Conservation (phyloP, 441 rosid species). For the Corymbia citriodora region DNA sequence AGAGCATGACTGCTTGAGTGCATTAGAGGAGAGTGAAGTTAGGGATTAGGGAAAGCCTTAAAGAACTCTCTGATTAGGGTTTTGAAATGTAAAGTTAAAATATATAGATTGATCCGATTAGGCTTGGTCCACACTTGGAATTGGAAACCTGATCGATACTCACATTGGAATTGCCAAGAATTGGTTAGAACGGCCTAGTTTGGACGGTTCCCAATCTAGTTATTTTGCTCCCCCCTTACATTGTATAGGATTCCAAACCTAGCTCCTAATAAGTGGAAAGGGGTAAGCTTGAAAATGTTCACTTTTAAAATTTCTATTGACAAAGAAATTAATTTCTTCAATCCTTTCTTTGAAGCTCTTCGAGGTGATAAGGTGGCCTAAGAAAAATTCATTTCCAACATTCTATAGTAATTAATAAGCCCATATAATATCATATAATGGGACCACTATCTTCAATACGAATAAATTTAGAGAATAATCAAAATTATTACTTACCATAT, state of each 20-base stretch:
- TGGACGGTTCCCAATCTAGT: rapidly evolving
- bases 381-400: neutral
- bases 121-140: neutral
- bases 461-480: neutral
- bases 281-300: neutral
- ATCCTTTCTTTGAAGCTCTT: neutral
- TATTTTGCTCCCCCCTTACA: too few species aligned
- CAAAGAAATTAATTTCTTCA: neutral
- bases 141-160: too few species aligned
- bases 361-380: neutral
- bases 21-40: neutral
- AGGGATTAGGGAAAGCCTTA: neutral
- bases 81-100: too few species aligned
- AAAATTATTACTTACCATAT: neutral
- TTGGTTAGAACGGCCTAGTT: neutral
- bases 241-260: neutral
- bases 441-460: neutral
- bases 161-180: rapidly evolving
- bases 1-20: too few species aligned
- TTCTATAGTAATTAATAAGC: neutral
- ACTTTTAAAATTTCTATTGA: too few species aligned
- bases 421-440: neutral
- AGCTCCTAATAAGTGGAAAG: neutral
- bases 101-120: too few species aligned
- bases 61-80: neutral